These are phyloP conservation scores for Pogostemon cablin DNA, from an alignment of 257 asterid species.

Conservation along the genomic window DNA sequence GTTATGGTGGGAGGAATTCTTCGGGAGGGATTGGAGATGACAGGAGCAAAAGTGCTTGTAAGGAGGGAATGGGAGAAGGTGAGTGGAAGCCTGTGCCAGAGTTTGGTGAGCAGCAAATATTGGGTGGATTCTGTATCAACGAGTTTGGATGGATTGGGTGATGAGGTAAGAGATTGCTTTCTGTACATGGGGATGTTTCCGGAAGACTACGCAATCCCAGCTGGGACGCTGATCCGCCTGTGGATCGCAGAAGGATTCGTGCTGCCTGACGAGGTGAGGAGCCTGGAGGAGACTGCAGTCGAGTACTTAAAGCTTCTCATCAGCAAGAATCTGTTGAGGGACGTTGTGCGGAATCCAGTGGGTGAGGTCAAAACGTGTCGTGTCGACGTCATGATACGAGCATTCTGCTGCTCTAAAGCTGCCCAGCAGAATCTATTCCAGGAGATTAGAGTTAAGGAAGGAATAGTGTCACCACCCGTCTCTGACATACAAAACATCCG, in stretches of 20 bases:
- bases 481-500: constrained; percentile 27
- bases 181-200: constrained; percentile 48
- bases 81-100: too few species aligned
- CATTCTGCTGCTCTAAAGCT: constrained; percentile 21
- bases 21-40: constrained; percentile 3
- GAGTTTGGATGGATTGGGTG: constrained; percentile 43
- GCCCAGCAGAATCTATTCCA: constrained; percentile 34
- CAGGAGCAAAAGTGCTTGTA: neutral
- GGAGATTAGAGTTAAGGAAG: constrained; percentile 31
- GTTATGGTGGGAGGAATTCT: constrained; percentile 29
- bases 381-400: too few species aligned
- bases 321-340: constrained; percentile 33
- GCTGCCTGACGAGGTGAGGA: neutral
- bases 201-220: constrained; percentile 23
- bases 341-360: constrained; percentile 25
- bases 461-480: neutral
- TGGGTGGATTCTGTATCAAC: constrained; percentile 28
- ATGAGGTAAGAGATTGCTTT: constrained; percentile 40
- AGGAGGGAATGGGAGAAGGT: neutral
- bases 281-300: constrained; percentile 39
- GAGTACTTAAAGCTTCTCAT: constrained; percentile 35
- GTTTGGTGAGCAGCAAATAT: too few species aligned
- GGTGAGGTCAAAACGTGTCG: constrained; percentile 5
- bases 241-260: constrained; percentile 55
- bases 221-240: constrained; percentile 32